Conservation (phyloP, 1,284 basidiomycete genomes). For the Anthracocystis walkeri region DNA sequence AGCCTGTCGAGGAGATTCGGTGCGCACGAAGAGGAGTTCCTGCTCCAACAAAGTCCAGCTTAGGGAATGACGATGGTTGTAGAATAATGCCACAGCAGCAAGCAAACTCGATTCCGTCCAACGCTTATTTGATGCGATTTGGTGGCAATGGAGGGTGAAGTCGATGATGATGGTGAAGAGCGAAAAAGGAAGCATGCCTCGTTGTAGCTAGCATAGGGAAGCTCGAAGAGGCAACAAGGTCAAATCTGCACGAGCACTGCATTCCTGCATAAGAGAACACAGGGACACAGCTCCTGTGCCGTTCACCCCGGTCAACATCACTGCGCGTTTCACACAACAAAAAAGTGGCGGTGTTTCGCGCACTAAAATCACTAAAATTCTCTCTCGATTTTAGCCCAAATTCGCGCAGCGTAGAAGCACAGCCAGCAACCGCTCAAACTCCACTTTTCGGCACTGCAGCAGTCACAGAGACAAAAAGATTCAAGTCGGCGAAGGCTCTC, state of each 20-base stretch:
- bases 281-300: conserved; percentile 2
- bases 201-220: not conserved
- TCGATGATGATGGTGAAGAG: not conserved
- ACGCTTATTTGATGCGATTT: too few species aligned
- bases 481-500: conserved; percentile 4
- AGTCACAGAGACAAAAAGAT: not conserved
- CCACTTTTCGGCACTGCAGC: not conserved
- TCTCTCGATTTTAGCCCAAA: not conserved
- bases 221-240: not conserved
- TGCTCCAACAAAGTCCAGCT: conserved; percentile 8
- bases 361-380: not conserved
- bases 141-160: not conserved
- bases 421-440: conserved; percentile 7
- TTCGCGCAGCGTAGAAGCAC: conserved; percentile 1
- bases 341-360: conserved; percentile 5
- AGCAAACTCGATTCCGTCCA: not conserved
- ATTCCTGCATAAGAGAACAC: conserved; percentile 17
- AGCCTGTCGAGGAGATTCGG: not conserved
- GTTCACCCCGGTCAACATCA: conserved; percentile 6
- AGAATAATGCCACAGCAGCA: not conserved
- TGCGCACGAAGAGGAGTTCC: not conserved
- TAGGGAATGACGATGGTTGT: not conserved
- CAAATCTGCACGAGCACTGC: conserved; percentile 26
- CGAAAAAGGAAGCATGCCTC: not conserved
- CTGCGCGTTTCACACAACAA: too few species aligned